A percentile compares a stretch with the other conserved stretches of the same genome.
phyloP scores from a whole-genome alignment of 805 yeast species.

The Wickerhamomyces bisporus region DNA sequence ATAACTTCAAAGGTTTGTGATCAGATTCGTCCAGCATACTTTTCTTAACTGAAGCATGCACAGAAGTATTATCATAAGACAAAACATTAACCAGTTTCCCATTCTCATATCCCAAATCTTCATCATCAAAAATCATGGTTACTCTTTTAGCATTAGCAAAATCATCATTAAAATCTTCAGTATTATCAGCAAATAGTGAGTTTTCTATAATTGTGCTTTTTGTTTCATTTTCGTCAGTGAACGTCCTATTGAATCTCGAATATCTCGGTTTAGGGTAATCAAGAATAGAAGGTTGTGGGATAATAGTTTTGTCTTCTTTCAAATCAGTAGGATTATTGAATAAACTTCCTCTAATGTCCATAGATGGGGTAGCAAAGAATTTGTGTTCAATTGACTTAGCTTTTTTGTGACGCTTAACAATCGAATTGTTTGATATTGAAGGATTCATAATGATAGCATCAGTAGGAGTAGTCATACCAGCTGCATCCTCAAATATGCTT shows the following conservation, averaged over 20 bases:
- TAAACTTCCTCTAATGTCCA: slow-evolving; percentile 21
- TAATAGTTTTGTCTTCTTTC: slow-evolving; percentile 8
- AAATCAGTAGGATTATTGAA: slow-evolving; percentile 18
- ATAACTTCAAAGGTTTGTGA: slow-evolving; percentile 12
- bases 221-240: slow-evolving; percentile 11
- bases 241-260: slow-evolving; percentile 2
- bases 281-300: slow-evolving; percentile 8
- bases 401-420: slow-evolving; percentile 20
- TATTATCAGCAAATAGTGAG: slow-evolving; percentile 22
- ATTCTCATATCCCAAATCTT: background rate
- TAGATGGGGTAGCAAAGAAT: slow-evolving; percentile 6
- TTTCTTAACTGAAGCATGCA: slow-evolving; percentile 5
- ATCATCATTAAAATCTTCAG: slow-evolving; percentile 18
- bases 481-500: slow-evolving; percentile 22
- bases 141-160: slow-evolving; percentile 21
- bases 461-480: background rate
- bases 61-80: slow-evolving; percentile 1
- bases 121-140: slow-evolving; percentile 23
- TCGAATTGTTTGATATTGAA: slow-evolving; percentile 15
- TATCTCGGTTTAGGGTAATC: slow-evolving; percentile 14
- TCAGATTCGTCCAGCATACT: background rate
- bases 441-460: slow-evolving; percentile 1
- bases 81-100: background rate
- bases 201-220: slow-evolving; percentile 17
- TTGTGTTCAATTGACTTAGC: slow-evolving; percentile 11